phyloP scores from a whole-genome alignment of 148 eudicot genomes.

The Camellia lanceoleosa region DNA sequence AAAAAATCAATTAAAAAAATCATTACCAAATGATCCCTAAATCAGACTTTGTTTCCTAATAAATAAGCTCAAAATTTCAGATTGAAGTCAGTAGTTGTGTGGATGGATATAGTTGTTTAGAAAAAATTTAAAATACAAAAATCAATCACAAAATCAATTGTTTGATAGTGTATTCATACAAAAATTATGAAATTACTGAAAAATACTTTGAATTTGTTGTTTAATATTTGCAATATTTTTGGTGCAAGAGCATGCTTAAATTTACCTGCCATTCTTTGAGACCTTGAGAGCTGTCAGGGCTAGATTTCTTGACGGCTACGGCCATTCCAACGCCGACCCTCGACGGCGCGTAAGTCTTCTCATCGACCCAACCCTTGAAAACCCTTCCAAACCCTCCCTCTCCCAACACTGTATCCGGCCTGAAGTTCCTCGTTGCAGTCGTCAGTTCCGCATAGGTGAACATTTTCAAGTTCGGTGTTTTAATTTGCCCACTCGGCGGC shows the following conservation, averaged over 20 bases:
- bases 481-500: conserved; percentile 30
- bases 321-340: conserved; percentile 56
- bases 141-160: too few relatives aligned
- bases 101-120: too few relatives aligned
- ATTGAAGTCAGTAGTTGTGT: neutral
- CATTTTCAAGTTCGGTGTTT: conserved; percentile 46
- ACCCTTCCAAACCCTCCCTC: conserved; percentile 78
- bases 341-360: conserved; percentile 56
- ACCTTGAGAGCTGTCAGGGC: conserved; percentile 68
- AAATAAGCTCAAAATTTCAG: neutral
- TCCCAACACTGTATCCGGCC: conserved; percentile 56
- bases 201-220: too few relatives aligned
- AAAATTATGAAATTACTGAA: too few relatives aligned
- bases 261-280: conserved; percentile 76
- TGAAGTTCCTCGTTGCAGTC: conserved; percentile 57
- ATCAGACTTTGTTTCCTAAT: too few relatives aligned
- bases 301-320: conserved; percentile 75
- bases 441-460: conserved; percentile 48
- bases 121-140: too few relatives aligned
- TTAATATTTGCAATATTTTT: too few relatives aligned
- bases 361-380: conserved; percentile 69
- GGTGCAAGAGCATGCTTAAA: too few relatives aligned
- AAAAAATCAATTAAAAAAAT: too few relatives aligned
- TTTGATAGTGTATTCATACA: too few relatives aligned
- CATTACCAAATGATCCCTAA: too few relatives aligned